Base-by-base conservation (phyloP, 2,329 filamentous ascomycete species). In the Diaporthe batatas region DNA sequence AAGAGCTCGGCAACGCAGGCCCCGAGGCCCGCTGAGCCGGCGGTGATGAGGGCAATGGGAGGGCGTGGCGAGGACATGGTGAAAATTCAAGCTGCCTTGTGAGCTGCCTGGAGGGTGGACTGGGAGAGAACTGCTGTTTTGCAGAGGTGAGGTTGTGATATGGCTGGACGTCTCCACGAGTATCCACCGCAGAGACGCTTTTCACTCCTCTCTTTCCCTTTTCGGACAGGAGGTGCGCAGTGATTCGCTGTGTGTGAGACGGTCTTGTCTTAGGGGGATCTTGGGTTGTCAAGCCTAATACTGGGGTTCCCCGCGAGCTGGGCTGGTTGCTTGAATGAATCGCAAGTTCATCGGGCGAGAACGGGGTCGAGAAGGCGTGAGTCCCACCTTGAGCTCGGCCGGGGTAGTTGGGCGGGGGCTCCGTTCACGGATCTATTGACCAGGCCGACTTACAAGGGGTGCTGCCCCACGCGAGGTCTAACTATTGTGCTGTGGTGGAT, bases 1-100 rank as follows among this genome's bases (percentile, higher is more conserved):
- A 95, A 94, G 42, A 91, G 89, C 71, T 88, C 87, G 51, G 87
- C 88, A 3, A 93, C 86, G 4, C 91, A 85, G 55, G 92, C 93
- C 47, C 94, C 94, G 42, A 96, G 87, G 3, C 93, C 94, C 76
- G 93, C 86, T 55, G 82, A 86, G 36, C 85, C 84, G n/a, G 86
- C 87, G 0, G 86, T 88, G 34, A 88, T 90, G 72, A 86, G 79
- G 21, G 79, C 81, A 4, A 85, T 82, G 6, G 78, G 78, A 64
- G 76, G 77, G 10, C 78, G 80, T 2, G 84, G 83, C 4, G 79
- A 76, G 57, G 77, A 76, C 76, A 80, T 79, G 67, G 68, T 39
- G 1, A 5, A 18, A 23, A 23, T 6, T 1, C 18, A 42, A 12
- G n/a, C 34, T 44, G 14, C 4, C 16, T 18, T 6, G 25, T 36